A percentile compares a stretch with the other conserved stretches of the same genome.
phyloP scores from a whole-genome alignment of 495 filamentous ascomycete species.

The Evernia prunastri region DNA sequence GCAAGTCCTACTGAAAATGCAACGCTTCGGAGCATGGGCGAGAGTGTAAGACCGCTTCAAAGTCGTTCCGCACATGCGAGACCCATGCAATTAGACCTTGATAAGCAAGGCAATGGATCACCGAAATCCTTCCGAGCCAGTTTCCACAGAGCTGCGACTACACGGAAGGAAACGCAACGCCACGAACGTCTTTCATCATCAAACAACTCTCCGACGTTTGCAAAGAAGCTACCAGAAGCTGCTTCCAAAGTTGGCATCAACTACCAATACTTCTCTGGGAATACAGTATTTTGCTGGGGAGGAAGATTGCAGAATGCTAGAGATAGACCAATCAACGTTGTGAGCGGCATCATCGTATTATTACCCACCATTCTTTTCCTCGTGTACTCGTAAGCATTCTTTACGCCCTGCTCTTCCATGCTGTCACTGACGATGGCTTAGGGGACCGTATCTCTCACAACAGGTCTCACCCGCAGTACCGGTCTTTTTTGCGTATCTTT shows the following conservation, averaged over 20 bases:
- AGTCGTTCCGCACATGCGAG: slow-evolving; percentile 45
- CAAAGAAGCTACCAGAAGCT: slow-evolving; percentile 28
- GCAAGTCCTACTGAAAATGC: slow-evolving; percentile 65
- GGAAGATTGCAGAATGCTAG: slow-evolving; percentile 83
- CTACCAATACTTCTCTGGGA: slow-evolving; percentile 87
- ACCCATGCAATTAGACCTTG: slow-evolving; percentile 52
- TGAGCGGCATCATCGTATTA: slow-evolving; percentile 70
- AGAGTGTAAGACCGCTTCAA: slow-evolving; percentile 69
- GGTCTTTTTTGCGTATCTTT: slow-evolving; percentile 82
- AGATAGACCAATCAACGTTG: slow-evolving; percentile 86
- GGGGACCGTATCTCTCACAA: slow-evolving; percentile 82
- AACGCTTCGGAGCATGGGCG: slow-evolving; percentile 58
- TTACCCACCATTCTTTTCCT: slow-evolving; percentile 79
- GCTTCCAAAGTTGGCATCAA: slow-evolving; percentile 56
- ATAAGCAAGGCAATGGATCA: slow-evolving; percentile 48
- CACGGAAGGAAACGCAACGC: slow-evolving; percentile 46
- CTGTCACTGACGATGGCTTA: slow-evolving; percentile 26
- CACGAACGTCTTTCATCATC: slow-evolving; percentile 72
- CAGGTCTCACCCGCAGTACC: slow-evolving; percentile 90
- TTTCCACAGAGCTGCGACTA: slow-evolving; percentile 38
- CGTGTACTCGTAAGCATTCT: slow-evolving; percentile 59
- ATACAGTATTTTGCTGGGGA: slow-evolving; percentile 79
- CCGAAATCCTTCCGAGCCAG: slow-evolving; percentile 66
- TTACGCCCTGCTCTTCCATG: slow-evolving; percentile 17
- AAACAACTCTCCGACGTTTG: slow-evolving; percentile 59